These are phyloP conservation scores for Chloris gayana DNA, from an alignment of 176 grass and related monocot genomes.

Conservation along the genomic window DNA sequence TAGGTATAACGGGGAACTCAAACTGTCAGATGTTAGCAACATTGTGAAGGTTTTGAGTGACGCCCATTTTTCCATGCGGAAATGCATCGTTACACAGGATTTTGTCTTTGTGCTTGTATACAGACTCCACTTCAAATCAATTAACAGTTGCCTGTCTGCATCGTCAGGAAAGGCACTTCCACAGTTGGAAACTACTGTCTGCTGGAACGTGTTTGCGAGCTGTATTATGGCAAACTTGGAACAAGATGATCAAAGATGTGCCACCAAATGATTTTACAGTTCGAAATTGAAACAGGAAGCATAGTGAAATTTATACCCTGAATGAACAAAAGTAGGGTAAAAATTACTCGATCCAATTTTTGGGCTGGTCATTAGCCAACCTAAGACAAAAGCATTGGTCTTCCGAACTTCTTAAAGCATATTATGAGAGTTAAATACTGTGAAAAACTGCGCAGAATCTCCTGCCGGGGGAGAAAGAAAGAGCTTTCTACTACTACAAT, in stretches of 20 bases:
- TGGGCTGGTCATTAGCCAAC: too few species aligned
- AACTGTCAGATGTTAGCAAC: constrained; percentile 17
- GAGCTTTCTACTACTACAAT: neutral
- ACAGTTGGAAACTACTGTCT: neutral
- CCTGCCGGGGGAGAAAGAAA: neutral
- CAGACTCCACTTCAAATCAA: constrained; percentile 29
- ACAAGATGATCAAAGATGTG: too few species aligned
- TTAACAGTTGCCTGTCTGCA: neutral
- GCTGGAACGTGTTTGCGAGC: neutral
- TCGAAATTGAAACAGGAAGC: too few species aligned
- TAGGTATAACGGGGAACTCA: constrained; percentile 6
- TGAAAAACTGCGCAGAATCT: too few species aligned
- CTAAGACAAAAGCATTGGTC: too few species aligned
- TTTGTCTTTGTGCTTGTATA: constrained; percentile 41
- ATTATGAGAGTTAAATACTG: too few species aligned
- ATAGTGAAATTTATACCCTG: too few species aligned
- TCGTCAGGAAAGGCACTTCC: neutral
- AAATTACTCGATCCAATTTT: too few species aligned
- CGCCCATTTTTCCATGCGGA: constrained; percentile 47
- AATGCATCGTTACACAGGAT: constrained; percentile 19
- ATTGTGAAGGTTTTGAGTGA: constrained; percentile 36
- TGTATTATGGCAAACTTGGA: neutral
- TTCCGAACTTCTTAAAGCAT: too few species aligned
- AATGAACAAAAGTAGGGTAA: too few species aligned
- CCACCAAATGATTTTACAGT: too few species aligned